Conservation (phyloP, 2,329 filamentous ascomycete species). For the Botrytis sinoallii region DNA sequence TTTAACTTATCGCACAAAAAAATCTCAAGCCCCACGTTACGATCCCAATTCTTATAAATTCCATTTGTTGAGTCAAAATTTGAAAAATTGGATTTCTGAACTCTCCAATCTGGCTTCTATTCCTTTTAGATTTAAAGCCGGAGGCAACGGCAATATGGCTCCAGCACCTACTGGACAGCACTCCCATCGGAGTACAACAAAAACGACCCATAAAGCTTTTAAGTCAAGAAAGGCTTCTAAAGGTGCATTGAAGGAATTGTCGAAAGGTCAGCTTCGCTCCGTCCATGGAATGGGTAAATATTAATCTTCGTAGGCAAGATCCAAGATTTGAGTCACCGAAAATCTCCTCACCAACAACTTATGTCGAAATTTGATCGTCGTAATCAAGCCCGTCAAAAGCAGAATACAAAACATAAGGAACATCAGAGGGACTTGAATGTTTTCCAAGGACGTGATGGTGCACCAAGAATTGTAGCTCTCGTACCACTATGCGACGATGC, state of each 20-base stretch:
- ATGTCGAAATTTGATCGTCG: slow-evolving; percentile 96
- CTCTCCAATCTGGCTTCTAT: slow-evolving; percentile 60
- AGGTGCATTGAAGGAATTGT: slow-evolving; percentile 75
- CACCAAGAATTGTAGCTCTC: slow-evolving; percentile 82
- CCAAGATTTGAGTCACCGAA: slow-evolving; percentile 68
- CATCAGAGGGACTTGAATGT: slow-evolving; percentile 75
- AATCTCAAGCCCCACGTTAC: slow-evolving; percentile 10
- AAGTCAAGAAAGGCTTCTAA: slow-evolving; percentile 92
- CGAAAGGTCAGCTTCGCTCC: slow-evolving; percentile 63
- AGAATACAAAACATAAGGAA: slow-evolving; percentile 77
- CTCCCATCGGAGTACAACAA: slow-evolving; percentile 91
- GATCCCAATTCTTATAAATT: slow-evolving; percentile 10
- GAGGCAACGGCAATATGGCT: slow-evolving; percentile 66
- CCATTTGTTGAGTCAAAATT: background rate
- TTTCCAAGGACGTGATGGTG: slow-evolving; percentile 82
- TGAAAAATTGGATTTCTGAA: slow-evolving; percentile 10
- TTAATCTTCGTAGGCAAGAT: slow-evolving; percentile 63
- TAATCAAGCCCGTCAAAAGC: slow-evolving; percentile 91
- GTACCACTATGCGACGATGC: slow-evolving; percentile 77
- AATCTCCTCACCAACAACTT: slow-evolving; percentile 91
- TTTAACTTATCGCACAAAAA: slow-evolving; percentile 23
- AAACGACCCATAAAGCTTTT: slow-evolving; percentile 82
- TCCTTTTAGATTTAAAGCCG: slow-evolving; percentile 86
- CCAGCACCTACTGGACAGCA: slow-evolving; percentile 62
- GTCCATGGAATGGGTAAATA: slow-evolving; percentile 18